Evolutionary conservation across 345 rosid genomes (phyloP).

Genomic region (Lepidium aucheri): DNA sequence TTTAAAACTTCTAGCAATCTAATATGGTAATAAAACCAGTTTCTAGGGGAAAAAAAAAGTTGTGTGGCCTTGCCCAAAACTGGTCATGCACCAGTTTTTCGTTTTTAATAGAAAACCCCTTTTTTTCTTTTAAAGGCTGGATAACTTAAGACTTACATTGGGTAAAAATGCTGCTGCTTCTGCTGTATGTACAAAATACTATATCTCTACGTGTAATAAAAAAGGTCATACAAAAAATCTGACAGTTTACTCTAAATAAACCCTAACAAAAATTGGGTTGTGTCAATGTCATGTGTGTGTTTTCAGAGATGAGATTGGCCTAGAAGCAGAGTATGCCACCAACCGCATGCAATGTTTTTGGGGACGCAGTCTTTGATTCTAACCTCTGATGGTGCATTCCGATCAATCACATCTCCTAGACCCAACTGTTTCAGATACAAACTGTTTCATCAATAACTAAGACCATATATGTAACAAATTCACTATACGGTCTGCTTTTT

Average conservation of each 20-base stretch:
- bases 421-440: constrained; percentile 66
- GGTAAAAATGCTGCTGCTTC: background rate
- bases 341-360: constrained; percentile 72
- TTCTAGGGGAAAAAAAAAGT: too few species aligned
- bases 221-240: background rate
- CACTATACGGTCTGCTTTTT: background rate
- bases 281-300: background rate
- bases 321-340: constrained; percentile 98
- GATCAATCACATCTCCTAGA: constrained; percentile 77
- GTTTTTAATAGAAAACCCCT: too few species aligned
- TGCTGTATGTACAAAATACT: constrained; percentile 15
- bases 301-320: constrained; percentile 56
- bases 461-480: background rate
- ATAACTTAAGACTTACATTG: background rate
- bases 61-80: too few species aligned
- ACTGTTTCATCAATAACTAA: background rate
- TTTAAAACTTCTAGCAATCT: too few species aligned
- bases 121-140: too few species aligned
- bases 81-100: too few species aligned
- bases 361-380: constrained; percentile 52
- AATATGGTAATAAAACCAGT: too few species aligned
- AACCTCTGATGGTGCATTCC: constrained; percentile 70
- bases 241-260: constrained; percentile 4
- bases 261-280: constrained; percentile 55
- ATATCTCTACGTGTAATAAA: background rate